Evolutionary conservation across 2,329 filamentous ascomycete species (phyloP), one percentile per base, ranked within the genome.

Genomic region (Ophiostoma pallidulum): DNA sequence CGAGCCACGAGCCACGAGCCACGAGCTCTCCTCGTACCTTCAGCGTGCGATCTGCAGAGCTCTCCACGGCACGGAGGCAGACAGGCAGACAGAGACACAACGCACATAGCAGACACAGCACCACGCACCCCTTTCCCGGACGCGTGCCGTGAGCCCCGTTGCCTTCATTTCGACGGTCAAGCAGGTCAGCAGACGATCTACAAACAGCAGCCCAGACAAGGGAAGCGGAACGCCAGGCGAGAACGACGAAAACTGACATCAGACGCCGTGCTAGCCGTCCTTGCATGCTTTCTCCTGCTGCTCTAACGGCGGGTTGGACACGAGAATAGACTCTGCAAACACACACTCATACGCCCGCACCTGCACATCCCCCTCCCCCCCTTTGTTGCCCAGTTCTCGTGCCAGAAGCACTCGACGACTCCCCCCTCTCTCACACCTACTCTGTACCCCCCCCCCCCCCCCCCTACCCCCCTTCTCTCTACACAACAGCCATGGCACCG

Each of bases 401-500:
- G 41, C 19, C 36, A n/a, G n/a, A n/a, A n/a, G n/a, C n/a, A n/a
- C 29, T 32, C 10, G n/a, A 40, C 22, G 13, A 22, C 36, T 19
- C 24, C 37, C 35, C 32, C 31, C 22, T 28, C 31, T 16, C 35
- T 38, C 54, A 36, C 36, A 45, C 49, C 37, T 13, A 19, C 32
- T 26, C 41, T 22, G n/a, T n/a, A n/a, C 22, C 13, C 12, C 39
- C 32, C 19, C 26, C 20, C n/a, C 37, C 38, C 22, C 42, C 9
- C 32, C 14, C 14, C 28, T 39, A n/a, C 18, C 24, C 14, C 14
- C 26, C 40, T 35, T 19, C 35, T 29, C 20, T 19, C 13, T 19
- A 32, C 16, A 14, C 18, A 31, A 14, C 18, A 6, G 39, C 37
- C 45, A 59, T 57, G 57, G 49, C 51, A 57, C 44, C 58, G 20